These are phyloP conservation scores for Hemerocallis citrina DNA, from an alignment of 106 monocot genomes.

Conservation along the genomic window DNA sequence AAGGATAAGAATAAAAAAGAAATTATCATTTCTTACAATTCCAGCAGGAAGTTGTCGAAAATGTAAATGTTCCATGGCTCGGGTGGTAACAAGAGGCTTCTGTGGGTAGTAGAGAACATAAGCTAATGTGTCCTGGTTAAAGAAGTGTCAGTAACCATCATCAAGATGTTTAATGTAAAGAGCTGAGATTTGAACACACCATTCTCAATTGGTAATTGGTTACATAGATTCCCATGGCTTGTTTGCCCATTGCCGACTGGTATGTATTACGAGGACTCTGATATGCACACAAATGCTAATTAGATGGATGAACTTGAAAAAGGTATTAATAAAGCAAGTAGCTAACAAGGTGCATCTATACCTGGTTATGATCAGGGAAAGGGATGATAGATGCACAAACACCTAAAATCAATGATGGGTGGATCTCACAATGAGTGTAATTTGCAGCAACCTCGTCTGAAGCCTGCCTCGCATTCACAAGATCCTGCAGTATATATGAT, in stretches of 20 bases:
- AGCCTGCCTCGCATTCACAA: constrained; percentile 81
- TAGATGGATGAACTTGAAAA: too few species aligned
- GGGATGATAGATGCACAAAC: constrained; percentile 99
- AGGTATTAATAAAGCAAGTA: background rate
- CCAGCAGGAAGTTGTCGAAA: constrained; percentile 97
- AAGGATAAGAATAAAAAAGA: background rate
- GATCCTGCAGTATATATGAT: constrained; percentile 58
- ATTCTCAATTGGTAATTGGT: constrained; percentile 96
- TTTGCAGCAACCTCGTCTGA: constrained; percentile 89
- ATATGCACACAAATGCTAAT: constrained; percentile 9
- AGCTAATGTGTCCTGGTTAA: constrained; percentile 84
- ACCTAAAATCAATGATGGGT: constrained; percentile 94
- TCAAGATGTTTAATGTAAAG: background rate
- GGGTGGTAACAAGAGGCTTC: constrained; percentile 98
- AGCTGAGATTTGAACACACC: constrained; percentile 30
- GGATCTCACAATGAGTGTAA: constrained; percentile 99
- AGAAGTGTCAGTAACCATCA: constrained; percentile 3
- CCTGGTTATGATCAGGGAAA: constrained; percentile 99
- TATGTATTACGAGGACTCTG: constrained; percentile 99
- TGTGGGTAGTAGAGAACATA: constrained; percentile 99
- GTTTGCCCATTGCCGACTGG: constrained; percentile 99
- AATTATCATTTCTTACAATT: constrained; percentile 53
- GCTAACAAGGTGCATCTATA: constrained; percentile 6
- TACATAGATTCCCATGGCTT: constrained; percentile 99
- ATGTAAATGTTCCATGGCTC: constrained; percentile 99